Conservation (phyloP, 495 filamentous ascomycete species). For the Talaromyces stipitatus region DNA sequence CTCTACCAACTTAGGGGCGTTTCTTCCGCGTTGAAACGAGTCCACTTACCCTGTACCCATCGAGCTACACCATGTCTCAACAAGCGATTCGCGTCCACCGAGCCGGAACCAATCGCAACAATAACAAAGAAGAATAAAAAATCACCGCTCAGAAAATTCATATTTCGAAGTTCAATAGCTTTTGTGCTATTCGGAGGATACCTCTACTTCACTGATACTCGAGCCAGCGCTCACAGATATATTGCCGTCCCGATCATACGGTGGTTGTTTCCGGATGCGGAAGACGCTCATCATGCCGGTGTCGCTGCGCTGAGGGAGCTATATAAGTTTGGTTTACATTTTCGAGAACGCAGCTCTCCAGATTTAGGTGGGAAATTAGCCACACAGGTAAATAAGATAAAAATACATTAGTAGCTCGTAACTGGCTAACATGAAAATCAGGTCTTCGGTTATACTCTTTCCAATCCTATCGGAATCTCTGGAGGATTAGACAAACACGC, state of each 20-base stretch:
- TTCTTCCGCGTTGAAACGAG: not conserved
- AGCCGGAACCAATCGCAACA: not conserved
- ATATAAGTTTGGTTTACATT: conserved; percentile 51
- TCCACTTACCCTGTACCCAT: not conserved
- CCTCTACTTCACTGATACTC: conserved; percentile 82
- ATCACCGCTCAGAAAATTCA: conserved; percentile 27
- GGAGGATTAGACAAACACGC: conserved; percentile 93
- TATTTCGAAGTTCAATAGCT: conserved; percentile 50
- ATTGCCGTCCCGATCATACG: conserved; percentile 69
- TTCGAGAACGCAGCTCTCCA: conserved; percentile 61
- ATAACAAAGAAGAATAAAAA: conserved; percentile 21
- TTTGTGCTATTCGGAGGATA: conserved; percentile 48
- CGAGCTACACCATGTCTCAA: not conserved
- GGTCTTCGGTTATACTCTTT: conserved; percentile 72
- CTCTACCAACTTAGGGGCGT: not conserved
- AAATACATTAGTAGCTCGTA: not conserved
- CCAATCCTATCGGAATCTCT: conserved; percentile 84
- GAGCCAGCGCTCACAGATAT: conserved; percentile 77
- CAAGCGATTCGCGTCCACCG: conserved; percentile 2
- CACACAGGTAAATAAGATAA: conserved; percentile 34
- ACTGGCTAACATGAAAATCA: conserved; percentile 15
- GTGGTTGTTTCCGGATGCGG: conserved; percentile 68
- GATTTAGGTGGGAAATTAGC: conserved; percentile 43
- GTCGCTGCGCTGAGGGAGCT: conserved; percentile 51
- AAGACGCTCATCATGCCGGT: conserved; percentile 80